phyloP scores from a whole-genome alignment of 2,329 filamentous ascomycete species.

The Simplicillium aogashimaense region DNA sequence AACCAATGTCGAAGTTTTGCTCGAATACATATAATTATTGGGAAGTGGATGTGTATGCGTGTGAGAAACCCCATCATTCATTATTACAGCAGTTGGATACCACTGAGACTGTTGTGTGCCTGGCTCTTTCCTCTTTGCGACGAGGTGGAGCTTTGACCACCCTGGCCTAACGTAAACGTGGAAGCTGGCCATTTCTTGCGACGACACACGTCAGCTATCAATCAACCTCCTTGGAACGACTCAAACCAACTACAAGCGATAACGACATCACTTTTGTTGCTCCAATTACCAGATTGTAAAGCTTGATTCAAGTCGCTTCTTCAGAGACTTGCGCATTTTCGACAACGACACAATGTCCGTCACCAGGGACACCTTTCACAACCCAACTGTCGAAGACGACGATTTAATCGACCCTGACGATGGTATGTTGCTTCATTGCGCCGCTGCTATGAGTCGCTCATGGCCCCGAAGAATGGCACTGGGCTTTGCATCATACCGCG shows the following conservation, averaged over 20 bases:
- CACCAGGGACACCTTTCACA: conserved; percentile 47
- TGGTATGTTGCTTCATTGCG: conserved; percentile 36
- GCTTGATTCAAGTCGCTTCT: background rate
- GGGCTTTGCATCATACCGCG: background rate
- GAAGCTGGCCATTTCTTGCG: conserved; percentile 10
- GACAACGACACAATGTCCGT: conserved; percentile 34
- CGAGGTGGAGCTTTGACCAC: conserved; percentile 16
- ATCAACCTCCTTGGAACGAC: background rate
- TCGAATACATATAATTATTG: no score
- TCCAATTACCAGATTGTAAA: background rate
- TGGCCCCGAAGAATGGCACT: background rate
- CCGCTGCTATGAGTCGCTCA: background rate
- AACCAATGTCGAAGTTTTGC: no score
- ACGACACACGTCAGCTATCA: conserved; percentile 6
- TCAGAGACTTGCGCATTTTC: background rate
- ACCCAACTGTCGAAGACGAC: conserved; percentile 52
- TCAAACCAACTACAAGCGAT: background rate
- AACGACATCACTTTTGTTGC: background rate
- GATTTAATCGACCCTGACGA: conserved; percentile 74
- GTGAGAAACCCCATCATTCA: no score
- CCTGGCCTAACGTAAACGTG: conserved; percentile 9
- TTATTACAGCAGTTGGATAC: no score
- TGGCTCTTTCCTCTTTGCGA: background rate
- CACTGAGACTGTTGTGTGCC: background rate
- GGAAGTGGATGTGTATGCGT: no score